A percentile compares a stretch with the other conserved stretches of the same genome.
Evolutionary conservation across 148 eudicot genomes (phyloP).

Genomic region (Silene conica): DNA sequence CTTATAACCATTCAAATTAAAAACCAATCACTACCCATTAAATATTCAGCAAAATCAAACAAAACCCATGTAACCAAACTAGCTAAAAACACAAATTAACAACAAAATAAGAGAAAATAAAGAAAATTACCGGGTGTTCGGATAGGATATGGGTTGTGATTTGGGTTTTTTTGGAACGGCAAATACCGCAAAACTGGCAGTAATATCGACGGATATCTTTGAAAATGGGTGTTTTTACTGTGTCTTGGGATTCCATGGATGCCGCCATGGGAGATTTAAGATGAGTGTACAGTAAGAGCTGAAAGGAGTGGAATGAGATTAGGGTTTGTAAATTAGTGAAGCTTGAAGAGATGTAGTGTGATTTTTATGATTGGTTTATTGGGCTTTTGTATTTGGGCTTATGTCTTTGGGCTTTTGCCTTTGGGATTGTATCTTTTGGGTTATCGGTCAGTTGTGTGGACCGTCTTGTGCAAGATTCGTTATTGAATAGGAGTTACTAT

Average conservation of each 20-base stretch:
- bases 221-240: constrained; percentile 40
- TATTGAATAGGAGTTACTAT: no score
- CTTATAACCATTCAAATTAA: not conserved
- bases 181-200: constrained; percentile 61
- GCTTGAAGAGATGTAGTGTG: not conserved
- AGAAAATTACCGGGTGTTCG: constrained; percentile 35
- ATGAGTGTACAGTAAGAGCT: not conserved
- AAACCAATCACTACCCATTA: not conserved
- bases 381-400: not conserved
- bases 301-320: not conserved
- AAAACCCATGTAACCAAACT: not conserved
- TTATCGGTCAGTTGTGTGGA: no score
- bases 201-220: constrained; percentile 71
- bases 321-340: not conserved
- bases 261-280: not conserved
- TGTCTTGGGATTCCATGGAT: constrained; percentile 20
- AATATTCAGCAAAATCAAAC: not conserved
- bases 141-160: constrained; percentile 40
- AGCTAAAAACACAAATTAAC: not conserved
- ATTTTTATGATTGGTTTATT: not conserved
- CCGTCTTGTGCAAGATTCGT: no score
- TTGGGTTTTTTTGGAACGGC: constrained; percentile 53
- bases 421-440: not conserved
- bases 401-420: not conserved
- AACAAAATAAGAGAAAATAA: not conserved